Evolutionary conservation across 768 basidiomycete genomes (phyloP).

Genomic region (Collybia mongolica): DNA sequence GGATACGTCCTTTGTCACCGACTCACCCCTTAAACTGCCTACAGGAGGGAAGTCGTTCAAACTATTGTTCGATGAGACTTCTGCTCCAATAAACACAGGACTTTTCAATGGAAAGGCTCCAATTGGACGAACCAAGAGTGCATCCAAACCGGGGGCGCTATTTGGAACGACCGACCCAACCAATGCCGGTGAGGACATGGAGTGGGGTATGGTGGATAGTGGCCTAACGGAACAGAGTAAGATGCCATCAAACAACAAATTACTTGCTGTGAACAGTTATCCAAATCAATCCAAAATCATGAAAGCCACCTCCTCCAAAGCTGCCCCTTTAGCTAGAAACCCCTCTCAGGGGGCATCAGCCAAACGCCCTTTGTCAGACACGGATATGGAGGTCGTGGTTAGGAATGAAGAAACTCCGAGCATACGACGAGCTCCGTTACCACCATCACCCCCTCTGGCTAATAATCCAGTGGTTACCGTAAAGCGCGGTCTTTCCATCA

Average conservation of each 20-base stretch:
- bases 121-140: constrained; percentile 10
- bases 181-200: constrained; percentile 9
- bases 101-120: constrained; percentile 4
- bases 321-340: background rate
- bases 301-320: background rate
- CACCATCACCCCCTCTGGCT: constrained; percentile 63
- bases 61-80: constrained; percentile 57
- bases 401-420: constrained; percentile 1
- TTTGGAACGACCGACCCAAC: constrained; percentile 8
- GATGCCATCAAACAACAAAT: constrained; percentile 3
- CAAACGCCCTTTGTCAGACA: constrained; percentile 43
- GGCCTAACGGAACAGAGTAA: background rate
- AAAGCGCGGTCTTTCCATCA: constrained; percentile 20
- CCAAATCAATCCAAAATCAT: background rate
- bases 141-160: constrained; percentile 6
- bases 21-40: constrained; percentile 69
- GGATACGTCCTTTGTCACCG: constrained; percentile 56
- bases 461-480: constrained; percentile 23
- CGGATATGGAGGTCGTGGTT: constrained; percentile 24
- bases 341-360: constrained; percentile 15
- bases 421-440: constrained; percentile 43
- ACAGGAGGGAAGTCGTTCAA: constrained; percentile 61
- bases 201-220: constrained; percentile 4
- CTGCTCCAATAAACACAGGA: constrained; percentile 7
- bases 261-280: background rate